phyloP scores from a whole-genome alignment of 2,329 filamentous ascomycete species.

The Penicillium sp. region DNA sequence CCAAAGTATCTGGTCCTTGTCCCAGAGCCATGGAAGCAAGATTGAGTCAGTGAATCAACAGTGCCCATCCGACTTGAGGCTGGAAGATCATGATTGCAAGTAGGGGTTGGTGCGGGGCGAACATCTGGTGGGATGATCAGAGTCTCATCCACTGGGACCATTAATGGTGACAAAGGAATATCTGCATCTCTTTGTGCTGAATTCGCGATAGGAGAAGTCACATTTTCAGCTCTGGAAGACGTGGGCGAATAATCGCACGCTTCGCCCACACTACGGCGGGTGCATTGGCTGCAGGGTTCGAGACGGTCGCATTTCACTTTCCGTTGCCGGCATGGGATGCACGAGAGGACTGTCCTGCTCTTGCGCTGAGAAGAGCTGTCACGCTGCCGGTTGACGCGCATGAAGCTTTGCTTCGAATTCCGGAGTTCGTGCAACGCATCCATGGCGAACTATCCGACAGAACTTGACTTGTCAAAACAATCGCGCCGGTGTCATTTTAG shows the following conservation, averaged over 20 bases:
- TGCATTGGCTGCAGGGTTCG: not conserved
- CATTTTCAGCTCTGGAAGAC: not conserved
- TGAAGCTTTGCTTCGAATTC: constrained; percentile 2
- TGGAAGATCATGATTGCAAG: not conserved
- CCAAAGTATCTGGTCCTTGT: constrained; percentile 2
- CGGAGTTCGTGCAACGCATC: not conserved
- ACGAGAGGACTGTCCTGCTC: not conserved
- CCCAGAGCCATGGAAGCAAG: not conserved
- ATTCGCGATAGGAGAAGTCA: not conserved
- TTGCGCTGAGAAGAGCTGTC: not conserved
- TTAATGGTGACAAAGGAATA: too few species aligned
- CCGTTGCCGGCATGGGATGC: not conserved
- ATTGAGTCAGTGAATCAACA: not conserved
- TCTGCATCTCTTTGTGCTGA: not conserved
- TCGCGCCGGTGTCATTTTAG: too few species aligned
- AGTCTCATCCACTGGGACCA: not conserved
- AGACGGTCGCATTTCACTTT: constrained; percentile 5
- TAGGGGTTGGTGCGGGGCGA: not conserved
- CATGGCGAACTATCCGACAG: not conserved
- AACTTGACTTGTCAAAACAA: not conserved
- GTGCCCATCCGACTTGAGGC: not conserved
- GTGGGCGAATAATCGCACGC: not conserved
- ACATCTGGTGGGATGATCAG: not conserved
- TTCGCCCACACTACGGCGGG: not conserved
- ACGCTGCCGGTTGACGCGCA: constrained; percentile 2